Base-by-base conservation (phyloP, 2,329 filamentous ascomycete genomes). In the Ophiostoma quercus region DNA sequence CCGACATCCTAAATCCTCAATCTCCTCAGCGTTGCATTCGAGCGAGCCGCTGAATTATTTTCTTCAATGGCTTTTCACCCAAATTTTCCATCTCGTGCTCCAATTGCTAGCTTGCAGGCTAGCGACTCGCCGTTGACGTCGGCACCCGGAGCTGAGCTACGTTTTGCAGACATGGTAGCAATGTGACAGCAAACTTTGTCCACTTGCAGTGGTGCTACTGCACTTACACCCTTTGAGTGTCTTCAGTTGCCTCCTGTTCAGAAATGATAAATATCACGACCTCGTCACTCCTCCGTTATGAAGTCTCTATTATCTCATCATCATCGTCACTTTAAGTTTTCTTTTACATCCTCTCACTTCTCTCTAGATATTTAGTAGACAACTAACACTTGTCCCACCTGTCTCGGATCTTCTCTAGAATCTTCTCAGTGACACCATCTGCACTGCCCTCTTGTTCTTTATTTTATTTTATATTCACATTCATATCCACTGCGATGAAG, bases 401-500 rank as follows among this genome's bases (percentile, higher is more conserved):
- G 25, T 14, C 12, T 62, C 12, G 22, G 4, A 32, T 16, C n/a
- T 32, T 62, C 54, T 32, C 16, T 32, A 34, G 34, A 34, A 5
- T 34, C 34, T 34, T 8, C 5, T 6, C 25, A 32, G 37, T 47
- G 22, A 29, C 22, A 66, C 25, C 12, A 14, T 8, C 12, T 14
- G 14, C 14, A 47, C 34, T 54, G 19, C 65, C 14, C n/a, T 19
- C 9, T 29, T 9, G 2, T 22, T 25, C 8, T 29, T 14, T 29
- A 39, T 54, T 37, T 67, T 1, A 34, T 22, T 22, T n/a, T 22
- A 16, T n/a, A 19, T 2, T 34, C 16, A 39, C 34, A 63, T 19
- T 19, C 51, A 51, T n/a, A n/a, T 4, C 34, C 51, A 16, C 67
- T 62, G 7, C 37, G 39, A 76, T 76, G 75, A 76, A 73, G 71